Evolutionary conservation across 805 yeast species (phyloP).

Genomic region (Ogataea populi-albae): DNA sequence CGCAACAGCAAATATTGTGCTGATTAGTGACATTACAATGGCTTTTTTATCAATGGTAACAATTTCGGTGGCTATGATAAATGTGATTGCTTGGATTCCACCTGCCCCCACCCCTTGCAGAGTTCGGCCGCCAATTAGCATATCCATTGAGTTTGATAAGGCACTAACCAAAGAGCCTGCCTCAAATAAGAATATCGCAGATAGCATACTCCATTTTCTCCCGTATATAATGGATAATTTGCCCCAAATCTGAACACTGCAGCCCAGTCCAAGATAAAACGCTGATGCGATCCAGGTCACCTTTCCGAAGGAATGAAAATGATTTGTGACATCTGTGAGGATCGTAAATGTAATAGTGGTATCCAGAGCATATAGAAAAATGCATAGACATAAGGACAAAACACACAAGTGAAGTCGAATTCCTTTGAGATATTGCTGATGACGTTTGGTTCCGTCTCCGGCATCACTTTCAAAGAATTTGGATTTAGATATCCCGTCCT

Average conservation of each 20-base stretch:
- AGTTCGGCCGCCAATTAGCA: slow-evolving; percentile 69
- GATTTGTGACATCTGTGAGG: slow-evolving; percentile 45
- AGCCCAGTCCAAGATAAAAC: slow-evolving; percentile 51
- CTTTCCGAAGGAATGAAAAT: slow-evolving; percentile 48
- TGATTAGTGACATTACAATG: slow-evolving; percentile 37
- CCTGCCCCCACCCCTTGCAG: slow-evolving; percentile 73
- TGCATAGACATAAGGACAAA: slow-evolving; percentile 14
- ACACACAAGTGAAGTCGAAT: slow-evolving; percentile 14
- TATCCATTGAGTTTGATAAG: slow-evolving; percentile 49
- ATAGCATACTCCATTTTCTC: slow-evolving; percentile 47
- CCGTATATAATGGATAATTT: slow-evolving; percentile 55
- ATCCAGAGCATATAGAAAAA: slow-evolving; percentile 45
- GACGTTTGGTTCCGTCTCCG: slow-evolving; percentile 37
- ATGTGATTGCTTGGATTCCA: slow-evolving; percentile 56
- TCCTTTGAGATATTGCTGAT: slow-evolving; percentile 27
- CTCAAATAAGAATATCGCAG: slow-evolving; percentile 53
- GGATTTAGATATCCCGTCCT: too few relatives aligned
- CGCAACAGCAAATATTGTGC: slow-evolving; percentile 46
- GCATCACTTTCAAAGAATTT: slow-evolving; percentile 36
- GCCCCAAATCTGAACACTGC: slow-evolving; percentile 57
- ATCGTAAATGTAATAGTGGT: slow-evolving; percentile 57
- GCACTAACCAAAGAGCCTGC: slow-evolving; percentile 63
- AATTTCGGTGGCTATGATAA: slow-evolving; percentile 55
- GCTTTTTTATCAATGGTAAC: slow-evolving; percentile 44
- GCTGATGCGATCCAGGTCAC: slow-evolving; percentile 61